These are phyloP conservation scores for Xylaria multiplex DNA, from an alignment of 2,329 filamentous ascomycete species.

Conservation along the genomic window DNA sequence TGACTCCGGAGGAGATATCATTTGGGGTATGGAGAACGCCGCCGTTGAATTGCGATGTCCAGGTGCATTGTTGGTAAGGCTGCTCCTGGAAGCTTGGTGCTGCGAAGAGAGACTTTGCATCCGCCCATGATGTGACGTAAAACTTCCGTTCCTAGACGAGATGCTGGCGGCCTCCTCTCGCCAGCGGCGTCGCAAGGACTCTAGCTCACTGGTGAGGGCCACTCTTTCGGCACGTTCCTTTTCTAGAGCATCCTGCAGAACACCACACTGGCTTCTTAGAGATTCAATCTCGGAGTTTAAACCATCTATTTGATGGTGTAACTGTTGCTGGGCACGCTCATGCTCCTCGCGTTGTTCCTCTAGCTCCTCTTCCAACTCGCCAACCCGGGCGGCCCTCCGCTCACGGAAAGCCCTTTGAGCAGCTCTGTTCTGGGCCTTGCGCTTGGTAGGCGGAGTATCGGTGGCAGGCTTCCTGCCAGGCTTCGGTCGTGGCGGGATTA, in stretches of 20 bases:
- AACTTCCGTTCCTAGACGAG: conserved; percentile 46
- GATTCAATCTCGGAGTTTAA: conserved; percentile 75
- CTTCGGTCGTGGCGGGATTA: conserved; percentile 84
- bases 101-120: conserved; percentile 40
- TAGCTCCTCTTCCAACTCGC: conserved; percentile 75
- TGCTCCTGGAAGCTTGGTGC: conserved; percentile 46
- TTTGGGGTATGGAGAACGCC: conserved; percentile 66
- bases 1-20: conserved; percentile 64
- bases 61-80: conserved; percentile 42
- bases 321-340: conserved; percentile 66
- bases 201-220: conserved; percentile 46
- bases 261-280: conserved; percentile 69
- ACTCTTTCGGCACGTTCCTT: conserved; percentile 63
- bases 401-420: conserved; percentile 93
- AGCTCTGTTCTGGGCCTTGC: conserved; percentile 92
- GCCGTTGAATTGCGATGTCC: conserved; percentile 50
- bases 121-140: conserved; percentile 41
- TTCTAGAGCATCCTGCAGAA: conserved; percentile 71
- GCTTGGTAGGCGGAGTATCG: conserved; percentile 90
- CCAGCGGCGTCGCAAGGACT: conserved; percentile 44
- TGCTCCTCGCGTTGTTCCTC: conserved; percentile 68
- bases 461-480: conserved; percentile 94
- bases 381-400: conserved; percentile 83
- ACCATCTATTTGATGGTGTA: conserved; percentile 65
- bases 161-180: conserved; percentile 40